Conservation (phyloP, 495 filamentous ascomycete species). For the Aspergillus bridgeri region DNA sequence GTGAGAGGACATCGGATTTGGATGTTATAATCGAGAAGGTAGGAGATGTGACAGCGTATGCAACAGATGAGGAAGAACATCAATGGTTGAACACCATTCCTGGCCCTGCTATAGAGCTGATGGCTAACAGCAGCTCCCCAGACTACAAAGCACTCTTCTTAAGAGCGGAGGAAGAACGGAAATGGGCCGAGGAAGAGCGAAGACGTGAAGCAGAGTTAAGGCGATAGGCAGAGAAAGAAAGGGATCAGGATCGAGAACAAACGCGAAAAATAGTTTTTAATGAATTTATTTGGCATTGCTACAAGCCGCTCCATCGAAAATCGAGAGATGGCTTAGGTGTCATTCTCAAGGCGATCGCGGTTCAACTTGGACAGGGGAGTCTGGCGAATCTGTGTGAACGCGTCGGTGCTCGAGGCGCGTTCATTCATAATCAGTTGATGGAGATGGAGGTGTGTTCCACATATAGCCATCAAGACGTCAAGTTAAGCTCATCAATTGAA, state of each 20-base stretch:
- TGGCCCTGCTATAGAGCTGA: too few species aligned
- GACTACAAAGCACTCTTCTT: too few species aligned
- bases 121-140: too few species aligned
- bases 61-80: too few species aligned
- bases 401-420: conserved; percentile 32
- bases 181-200: too few species aligned
- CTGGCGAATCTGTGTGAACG: conserved; percentile 16
- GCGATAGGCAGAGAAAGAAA: too few species aligned
- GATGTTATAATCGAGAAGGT: conserved; percentile 69
- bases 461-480: background rate
- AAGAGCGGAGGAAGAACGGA: too few species aligned
- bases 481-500: background rate
- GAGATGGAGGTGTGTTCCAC: conserved; percentile 7
- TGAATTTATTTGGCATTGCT: too few species aligned
- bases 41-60: conserved; percentile 68
- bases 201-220: too few species aligned
- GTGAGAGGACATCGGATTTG: conserved; percentile 69
- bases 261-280: too few species aligned
- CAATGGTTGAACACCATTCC: too few species aligned
- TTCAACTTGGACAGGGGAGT: conserved; percentile 1
- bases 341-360: conserved; percentile 25
- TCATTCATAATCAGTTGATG: conserved; percentile 26
- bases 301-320: background rate
- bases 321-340: conserved; percentile 20
- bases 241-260: conserved; percentile 6